phyloP scores from a whole-genome alignment of 2,329 filamentous ascomycete species.

The Botrytis galanthina region DNA sequence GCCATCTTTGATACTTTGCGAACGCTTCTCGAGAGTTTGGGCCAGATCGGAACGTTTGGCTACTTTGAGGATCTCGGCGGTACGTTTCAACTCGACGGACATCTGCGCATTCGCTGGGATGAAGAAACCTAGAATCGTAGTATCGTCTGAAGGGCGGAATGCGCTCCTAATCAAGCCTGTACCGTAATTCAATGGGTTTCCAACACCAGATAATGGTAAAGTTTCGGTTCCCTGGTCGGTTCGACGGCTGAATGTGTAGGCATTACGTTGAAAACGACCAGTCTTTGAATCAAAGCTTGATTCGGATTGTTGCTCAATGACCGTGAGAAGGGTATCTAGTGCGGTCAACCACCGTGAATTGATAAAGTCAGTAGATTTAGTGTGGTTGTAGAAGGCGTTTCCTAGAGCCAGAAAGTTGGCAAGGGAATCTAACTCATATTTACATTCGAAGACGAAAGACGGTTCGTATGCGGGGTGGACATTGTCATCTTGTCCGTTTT shows the following conservation, averaged over 20 bases:
- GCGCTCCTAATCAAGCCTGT: slow-evolving; percentile 88
- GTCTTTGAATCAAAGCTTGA: slow-evolving; percentile 74
- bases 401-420: slow-evolving; percentile 84
- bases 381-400: slow-evolving; percentile 84
- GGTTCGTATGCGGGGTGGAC: slow-evolving; percentile 89
- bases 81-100: slow-evolving; percentile 78
- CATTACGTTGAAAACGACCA: slow-evolving; percentile 64
- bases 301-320: slow-evolving; percentile 74
- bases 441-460: slow-evolving; percentile 90
- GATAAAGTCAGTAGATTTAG: slow-evolving; percentile 74
- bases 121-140: slow-evolving; percentile 89
- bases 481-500: slow-evolving; percentile 76
- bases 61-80: slow-evolving; percentile 64
- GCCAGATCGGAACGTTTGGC: slow-evolving; percentile 53
- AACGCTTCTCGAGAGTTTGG: slow-evolving; percentile 56
- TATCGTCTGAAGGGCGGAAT: slow-evolving; percentile 92
- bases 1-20: slow-evolving; percentile 66
- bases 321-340: slow-evolving; percentile 67
- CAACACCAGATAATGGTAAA: slow-evolving; percentile 73
- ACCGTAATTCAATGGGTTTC: slow-evolving; percentile 84
- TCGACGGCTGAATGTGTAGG: slow-evolving; percentile 81
- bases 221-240: slow-evolving; percentile 89
- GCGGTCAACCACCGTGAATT: slow-evolving; percentile 76
- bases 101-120: slow-evolving; percentile 98
- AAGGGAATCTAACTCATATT: slow-evolving; percentile 95